Conservation (phyloP, 139 green algal species). For the Ulvella scutata region DNA sequence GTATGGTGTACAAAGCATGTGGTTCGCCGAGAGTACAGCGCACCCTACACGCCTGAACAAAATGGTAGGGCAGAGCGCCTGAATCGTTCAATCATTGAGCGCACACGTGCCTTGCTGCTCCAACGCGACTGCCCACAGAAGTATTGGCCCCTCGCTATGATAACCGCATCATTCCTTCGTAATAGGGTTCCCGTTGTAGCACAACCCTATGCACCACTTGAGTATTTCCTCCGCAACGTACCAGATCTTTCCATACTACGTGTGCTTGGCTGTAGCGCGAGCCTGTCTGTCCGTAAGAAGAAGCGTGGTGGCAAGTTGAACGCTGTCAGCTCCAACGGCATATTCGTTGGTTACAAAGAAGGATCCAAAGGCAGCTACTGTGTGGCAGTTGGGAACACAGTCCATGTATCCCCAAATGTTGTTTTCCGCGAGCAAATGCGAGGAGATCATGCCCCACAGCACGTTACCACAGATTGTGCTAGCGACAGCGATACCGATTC, state of each 20-base stretch:
- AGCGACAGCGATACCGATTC: not conserved
- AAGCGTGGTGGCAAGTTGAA: conserved; percentile 11
- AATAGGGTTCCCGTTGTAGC: not conserved
- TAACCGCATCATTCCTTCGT: not conserved
- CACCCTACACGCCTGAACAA: conserved; percentile 10
- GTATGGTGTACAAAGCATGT: not conserved
- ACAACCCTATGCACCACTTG: not conserved
- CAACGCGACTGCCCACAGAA: not conserved
- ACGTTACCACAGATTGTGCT: no score
- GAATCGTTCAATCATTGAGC: conserved; percentile 10
- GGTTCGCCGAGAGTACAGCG: not conserved
- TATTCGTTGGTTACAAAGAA: conserved; percentile 8
- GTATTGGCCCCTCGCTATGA: not conserved
- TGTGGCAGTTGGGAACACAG: no score
- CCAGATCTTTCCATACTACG: not conserved
- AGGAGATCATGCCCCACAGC: not conserved
- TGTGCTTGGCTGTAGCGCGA: conserved; percentile 7
- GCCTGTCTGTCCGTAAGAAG: not conserved
- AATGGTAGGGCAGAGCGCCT: conserved; percentile 15
- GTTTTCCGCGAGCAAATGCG: not conserved
- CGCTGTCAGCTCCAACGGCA: not conserved
- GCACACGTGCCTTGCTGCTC: not conserved
- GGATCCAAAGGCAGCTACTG: conserved; percentile 2
- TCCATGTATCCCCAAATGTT: not conserved
- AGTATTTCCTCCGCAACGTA: not conserved